These are phyloP conservation scores for Areca catechu DNA, from an alignment of 176 grass and related monocot genomes.

Conservation along the genomic window DNA sequence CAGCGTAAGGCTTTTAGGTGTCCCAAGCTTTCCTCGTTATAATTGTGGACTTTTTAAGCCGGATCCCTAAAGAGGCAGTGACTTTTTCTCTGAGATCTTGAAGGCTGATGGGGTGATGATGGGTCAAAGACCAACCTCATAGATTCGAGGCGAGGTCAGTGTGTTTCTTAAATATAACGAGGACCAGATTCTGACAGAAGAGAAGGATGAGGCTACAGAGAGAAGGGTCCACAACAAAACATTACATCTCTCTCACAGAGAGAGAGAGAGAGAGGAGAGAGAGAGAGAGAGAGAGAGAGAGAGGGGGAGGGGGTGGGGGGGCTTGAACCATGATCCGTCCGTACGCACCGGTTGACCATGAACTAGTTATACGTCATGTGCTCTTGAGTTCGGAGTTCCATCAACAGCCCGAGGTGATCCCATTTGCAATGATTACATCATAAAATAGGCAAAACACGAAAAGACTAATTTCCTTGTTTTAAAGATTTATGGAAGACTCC, in stretches of 20 bases:
- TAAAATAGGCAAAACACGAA: neutral
- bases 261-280: too few species aligned
- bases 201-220: neutral
- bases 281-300: neutral
- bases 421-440: slow-evolving; percentile 23
- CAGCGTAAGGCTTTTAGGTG: neutral
- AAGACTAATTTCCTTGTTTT: too few species aligned
- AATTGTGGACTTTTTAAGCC: neutral
- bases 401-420: slow-evolving; percentile 9
- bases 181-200: too few species aligned
- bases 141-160: too few species aligned
- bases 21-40: neutral
- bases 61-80: neutral
- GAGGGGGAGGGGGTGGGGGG: too few species aligned
- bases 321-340: neutral
- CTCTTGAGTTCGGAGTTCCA: slow-evolving; percentile 25
- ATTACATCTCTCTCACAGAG: too few species aligned
- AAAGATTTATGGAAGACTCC: too few species aligned
- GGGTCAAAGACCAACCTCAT: too few species aligned
- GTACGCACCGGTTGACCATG: neutral
- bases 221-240: neutral
- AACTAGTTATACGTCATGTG: slow-evolving; percentile 6
- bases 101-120: too few species aligned
- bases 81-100: too few species aligned
- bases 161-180: too few species aligned